Conservation (phyloP, 352 stramenopile genomes). For the Globisporangium polare region DNA sequence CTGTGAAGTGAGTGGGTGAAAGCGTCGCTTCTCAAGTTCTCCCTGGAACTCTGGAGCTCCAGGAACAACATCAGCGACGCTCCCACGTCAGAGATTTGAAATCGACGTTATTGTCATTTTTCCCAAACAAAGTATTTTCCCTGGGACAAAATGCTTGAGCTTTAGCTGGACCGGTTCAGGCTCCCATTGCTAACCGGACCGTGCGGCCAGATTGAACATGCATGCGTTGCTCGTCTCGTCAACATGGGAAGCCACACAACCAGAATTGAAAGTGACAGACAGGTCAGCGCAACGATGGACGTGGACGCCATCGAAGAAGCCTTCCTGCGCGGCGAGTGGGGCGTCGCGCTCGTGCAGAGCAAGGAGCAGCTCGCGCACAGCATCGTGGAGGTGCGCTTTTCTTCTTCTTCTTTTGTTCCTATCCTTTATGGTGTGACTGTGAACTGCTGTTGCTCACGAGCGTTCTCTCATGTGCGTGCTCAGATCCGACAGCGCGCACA, state of each 20-base stretch:
- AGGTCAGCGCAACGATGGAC: constrained; percentile 17
- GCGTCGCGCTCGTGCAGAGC: constrained; percentile 44
- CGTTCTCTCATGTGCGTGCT: not conserved
- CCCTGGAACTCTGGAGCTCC: too few relatives aligned
- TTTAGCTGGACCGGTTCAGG: not conserved
- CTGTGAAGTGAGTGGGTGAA: too few relatives aligned
- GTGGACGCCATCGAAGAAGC: constrained; percentile 46
- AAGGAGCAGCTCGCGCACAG: constrained; percentile 29
- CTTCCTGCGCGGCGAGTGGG: constrained; percentile 59
- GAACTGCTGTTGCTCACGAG: constrained; percentile 2
- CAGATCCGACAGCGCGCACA: constrained; percentile 10
- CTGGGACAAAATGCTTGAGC: too few relatives aligned
- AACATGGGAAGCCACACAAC: constrained; percentile 1
- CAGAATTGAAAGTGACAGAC: constrained; percentile 1
- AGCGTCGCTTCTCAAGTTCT: too few relatives aligned
- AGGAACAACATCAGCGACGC: too few relatives aligned
- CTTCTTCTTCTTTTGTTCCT: not conserved
- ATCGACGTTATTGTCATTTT: not conserved
- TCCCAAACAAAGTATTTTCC: not conserved
- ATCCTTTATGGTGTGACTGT: not conserved
- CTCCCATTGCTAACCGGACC: not conserved
- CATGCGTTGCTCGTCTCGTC: constrained; percentile 1
- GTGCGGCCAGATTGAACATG: constrained; percentile 5
- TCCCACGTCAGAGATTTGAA: too few relatives aligned
- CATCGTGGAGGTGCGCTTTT: constrained; percentile 22